A percentile compares a stretch with the other conserved stretches of the same genome.
These are phyloP conservation scores for Adiantum capillusveneris DNA, from an alignment of 75 land plant genomes.

Conservation along the genomic window DNA sequence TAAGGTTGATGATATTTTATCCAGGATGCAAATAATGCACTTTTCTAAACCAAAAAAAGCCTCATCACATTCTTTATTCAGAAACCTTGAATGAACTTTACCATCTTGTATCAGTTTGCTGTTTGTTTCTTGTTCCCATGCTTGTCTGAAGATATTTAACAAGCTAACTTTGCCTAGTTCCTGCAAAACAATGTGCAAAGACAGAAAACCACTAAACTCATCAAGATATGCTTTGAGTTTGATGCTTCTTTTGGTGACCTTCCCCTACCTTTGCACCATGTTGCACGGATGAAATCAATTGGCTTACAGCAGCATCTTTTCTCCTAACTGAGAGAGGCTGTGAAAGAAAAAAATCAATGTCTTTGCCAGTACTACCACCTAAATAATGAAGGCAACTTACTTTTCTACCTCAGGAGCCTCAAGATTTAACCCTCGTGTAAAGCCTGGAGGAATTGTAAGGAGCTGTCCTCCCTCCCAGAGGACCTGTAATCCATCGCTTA, in stretches of 20 bases:
- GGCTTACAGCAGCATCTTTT: background rate
- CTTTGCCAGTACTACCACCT: background rate
- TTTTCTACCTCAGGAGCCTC: slow-evolving; percentile 62
- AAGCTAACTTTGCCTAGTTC: slow-evolving; percentile 17
- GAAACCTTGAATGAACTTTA: too few relatives aligned
- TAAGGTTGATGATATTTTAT: too few relatives aligned
- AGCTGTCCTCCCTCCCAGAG: slow-evolving; percentile 60
- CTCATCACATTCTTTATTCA: too few relatives aligned
- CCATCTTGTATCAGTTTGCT: too few relatives aligned
- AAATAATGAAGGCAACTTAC: background rate
- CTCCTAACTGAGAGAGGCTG: slow-evolving; percentile 3
- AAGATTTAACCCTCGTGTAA: slow-evolving; percentile 72
- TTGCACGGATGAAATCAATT: too few relatives aligned
- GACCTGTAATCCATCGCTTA: slow-evolving; percentile 81
- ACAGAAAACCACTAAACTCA: too few relatives aligned
- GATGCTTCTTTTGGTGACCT: too few relatives aligned
- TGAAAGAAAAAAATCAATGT: background rate
- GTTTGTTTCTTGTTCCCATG: slow-evolving; percentile 73
- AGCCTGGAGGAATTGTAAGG: slow-evolving; percentile 63
- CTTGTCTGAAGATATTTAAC: slow-evolving; percentile 73
- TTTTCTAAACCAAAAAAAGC: too few relatives aligned
- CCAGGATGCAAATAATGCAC: too few relatives aligned
- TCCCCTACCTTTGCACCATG: too few relatives aligned
- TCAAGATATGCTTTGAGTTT: too few relatives aligned
- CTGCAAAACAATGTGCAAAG: too few relatives aligned